Conservation (phyloP, 2,329 filamentous ascomycete species). For the Blastomyces silverae region DNA sequence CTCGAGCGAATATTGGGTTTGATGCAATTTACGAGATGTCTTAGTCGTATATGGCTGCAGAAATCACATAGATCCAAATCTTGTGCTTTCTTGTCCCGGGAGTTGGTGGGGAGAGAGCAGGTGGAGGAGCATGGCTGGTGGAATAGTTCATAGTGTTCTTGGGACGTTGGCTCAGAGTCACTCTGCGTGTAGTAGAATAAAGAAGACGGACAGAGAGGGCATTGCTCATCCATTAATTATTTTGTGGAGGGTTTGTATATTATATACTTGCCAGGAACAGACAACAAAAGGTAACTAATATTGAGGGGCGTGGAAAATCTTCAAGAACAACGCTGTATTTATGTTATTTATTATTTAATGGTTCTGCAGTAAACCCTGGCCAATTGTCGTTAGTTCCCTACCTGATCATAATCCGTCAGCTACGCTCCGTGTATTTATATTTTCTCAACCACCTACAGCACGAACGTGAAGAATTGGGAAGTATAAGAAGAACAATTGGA, state of each 20-base stretch:
- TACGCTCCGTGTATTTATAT: no score
- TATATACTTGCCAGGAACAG: background rate
- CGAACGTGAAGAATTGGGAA: background rate
- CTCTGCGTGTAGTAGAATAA: background rate
- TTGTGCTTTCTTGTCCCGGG: background rate
- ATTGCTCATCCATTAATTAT: slow-evolving; percentile 1
- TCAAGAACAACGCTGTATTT: no score
- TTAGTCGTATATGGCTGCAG: slow-evolving; percentile 2
- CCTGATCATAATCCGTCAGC: no score
- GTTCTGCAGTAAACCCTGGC: no score
- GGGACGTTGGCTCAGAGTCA: background rate
- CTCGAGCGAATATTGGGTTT: background rate
- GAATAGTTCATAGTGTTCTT: slow-evolving; percentile 4
- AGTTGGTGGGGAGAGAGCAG: background rate
- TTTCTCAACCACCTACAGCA: no score
- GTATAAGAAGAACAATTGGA: background rate
- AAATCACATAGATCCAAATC: background rate
- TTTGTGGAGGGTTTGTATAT: background rate
- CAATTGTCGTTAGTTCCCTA: no score
- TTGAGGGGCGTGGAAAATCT: no score
- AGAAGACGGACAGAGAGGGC: background rate
- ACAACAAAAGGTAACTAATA: no score
- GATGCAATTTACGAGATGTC: slow-evolving; percentile 5
- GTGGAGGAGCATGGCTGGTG: background rate
- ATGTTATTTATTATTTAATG: no score